Evolutionary conservation across 2,329 filamentous ascomycete species (phyloP), one percentile per base, ranked within the genome.

Genomic region (Talaromyces pinophilus): DNA sequence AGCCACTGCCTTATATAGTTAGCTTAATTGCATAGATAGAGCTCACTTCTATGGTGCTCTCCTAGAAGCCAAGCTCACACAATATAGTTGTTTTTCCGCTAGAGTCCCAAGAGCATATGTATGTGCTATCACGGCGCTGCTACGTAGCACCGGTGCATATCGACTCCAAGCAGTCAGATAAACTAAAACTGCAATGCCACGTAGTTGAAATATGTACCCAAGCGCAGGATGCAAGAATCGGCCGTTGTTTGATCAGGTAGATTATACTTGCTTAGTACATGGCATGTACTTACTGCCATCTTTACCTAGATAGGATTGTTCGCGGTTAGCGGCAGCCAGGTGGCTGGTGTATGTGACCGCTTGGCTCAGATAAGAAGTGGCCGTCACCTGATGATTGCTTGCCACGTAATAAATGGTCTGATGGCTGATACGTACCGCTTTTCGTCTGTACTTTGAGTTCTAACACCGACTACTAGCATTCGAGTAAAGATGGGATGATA

Each of bases 401-500:
- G 59, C 59, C 59, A 62, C 59, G 59, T 62, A 35, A 30, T 38
- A 38, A 38, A 38, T 38, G 5, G 52, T 19, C 10, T 19, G 52
- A 55, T 55, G 46, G 22, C 22, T 50, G 22, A 50, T 15, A 50
- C 11, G 52, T 55, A 54, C 50, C 50, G 17, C 25, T 33, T 33
- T 54, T 52, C 25, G 50, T n/a, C 15, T 33, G 50, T 33, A 35
- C 17, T 33, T 48, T 48, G n/a, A 35, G 22, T 35, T 55, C 4
- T 19, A 54, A 30, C 25, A 4, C 28, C 7, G 28, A 33, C 28
- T 54, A 25, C 7, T 52, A 15, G 15, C 19, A 55, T 3, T 35
- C 33, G 11, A 38, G 52, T 19, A 59, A 33, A n/a, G 54, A 59
- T 19, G n/a, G 15, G n/a, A 59, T 59, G 55, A 59, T 59, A 59